Percentiles rank a stretch among this genome's conserved stretches.
Evolutionary conservation across 805 yeast species (phyloP).

Genomic region (Cyberlindnera euphorbiiphila): DNA sequence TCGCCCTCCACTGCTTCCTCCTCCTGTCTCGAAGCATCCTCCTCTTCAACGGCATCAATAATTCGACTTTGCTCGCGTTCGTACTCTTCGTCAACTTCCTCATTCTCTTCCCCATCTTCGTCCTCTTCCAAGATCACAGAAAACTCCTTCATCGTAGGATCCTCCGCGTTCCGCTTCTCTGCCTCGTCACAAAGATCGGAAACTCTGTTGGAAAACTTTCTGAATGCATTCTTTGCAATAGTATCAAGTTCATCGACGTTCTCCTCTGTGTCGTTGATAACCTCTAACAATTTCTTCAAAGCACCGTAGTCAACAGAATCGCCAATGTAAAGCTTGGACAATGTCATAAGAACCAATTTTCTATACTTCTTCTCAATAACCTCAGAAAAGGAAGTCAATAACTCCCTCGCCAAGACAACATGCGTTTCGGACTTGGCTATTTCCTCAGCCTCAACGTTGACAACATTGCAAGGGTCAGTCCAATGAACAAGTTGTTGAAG

Average conservation of each 20-base stretch:
- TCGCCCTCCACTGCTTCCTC: constrained; percentile 5
- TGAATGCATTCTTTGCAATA: constrained; percentile 32
- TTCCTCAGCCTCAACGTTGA: constrained; percentile 41
- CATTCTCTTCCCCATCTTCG: constrained; percentile 24
- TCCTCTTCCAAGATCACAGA: constrained; percentile 25
- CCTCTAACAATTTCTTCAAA: constrained; percentile 27
- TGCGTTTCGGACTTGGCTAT: constrained; percentile 47
- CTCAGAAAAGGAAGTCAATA: constrained; percentile 46
- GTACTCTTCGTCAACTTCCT: constrained; percentile 24
- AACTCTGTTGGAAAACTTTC: constrained; percentile 28
- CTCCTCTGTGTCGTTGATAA: constrained; percentile 30
- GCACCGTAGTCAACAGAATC: constrained; percentile 25
- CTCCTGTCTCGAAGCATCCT: constrained; percentile 5
- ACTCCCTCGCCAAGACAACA: constrained; percentile 49
- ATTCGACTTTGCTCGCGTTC: constrained; percentile 20
- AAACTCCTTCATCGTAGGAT: constrained; percentile 25
- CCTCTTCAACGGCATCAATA: constrained; percentile 6
- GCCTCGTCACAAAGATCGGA: constrained; percentile 21
- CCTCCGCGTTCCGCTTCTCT: constrained; percentile 18
- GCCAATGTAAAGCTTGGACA: constrained; percentile 47
- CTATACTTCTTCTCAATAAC: constrained; percentile 48
- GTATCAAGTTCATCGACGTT: constrained; percentile 30
- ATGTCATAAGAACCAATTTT: constrained; percentile 47
- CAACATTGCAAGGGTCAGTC: constrained; percentile 77
- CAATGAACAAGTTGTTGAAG: constrained; percentile 74